Base-by-base conservation (phyloP, 2,329 filamentous ascomycete genomes). In the Chrysosporium queenslandicum region DNA sequence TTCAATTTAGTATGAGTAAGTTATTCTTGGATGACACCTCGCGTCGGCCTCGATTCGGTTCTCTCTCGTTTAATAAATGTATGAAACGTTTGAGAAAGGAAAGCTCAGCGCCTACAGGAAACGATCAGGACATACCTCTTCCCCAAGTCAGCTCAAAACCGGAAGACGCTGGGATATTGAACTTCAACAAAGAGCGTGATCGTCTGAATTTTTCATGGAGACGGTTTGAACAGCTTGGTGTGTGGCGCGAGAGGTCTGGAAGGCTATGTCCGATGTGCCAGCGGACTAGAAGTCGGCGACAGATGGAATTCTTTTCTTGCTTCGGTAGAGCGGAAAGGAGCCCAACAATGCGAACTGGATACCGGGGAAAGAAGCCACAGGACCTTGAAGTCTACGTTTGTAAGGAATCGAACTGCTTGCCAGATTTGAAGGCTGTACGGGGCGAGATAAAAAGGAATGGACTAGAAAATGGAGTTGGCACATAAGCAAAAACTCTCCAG, bases 121-220 rank as follows among this genome's bases (percentile, higher is more conserved):
- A n/a, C 12, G 11, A 25, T 14, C 14, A 20, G 27, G 20, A 20
- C n/a, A 20, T 11, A 16, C 2, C n/a, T 16, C 8, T 20, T 11
- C 9, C 25, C n/a, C 2, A 49, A 32, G 23, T 4, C 36, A 21
- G n/a, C 14, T 16, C 36, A 12, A 29, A 16, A 16, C 40, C 40
- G 6, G 40, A 36, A 29, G 49, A 51, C 14, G 23, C 32, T 18
- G 30, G 29, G n/a, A 36, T 53, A 21, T 11, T 6, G 11, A 18
- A 16, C 7, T 43, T 53, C 20, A 12, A 43, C 25, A 20, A 29
- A 3, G 29, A 29, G 1, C 18, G 32, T 16, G n/a, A 43, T 5
- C 8, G 34, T 3, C 14, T 16, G 30, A 32, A 7, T 21, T 54
- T 54, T 20, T 54, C 47, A 32, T 54, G 53, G 53, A 20, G 25